Evolutionary conservation across 495 filamentous ascomycete species (phyloP), one percentile per base, ranked within the genome.

Genomic region (Penicillium salamii): DNA sequence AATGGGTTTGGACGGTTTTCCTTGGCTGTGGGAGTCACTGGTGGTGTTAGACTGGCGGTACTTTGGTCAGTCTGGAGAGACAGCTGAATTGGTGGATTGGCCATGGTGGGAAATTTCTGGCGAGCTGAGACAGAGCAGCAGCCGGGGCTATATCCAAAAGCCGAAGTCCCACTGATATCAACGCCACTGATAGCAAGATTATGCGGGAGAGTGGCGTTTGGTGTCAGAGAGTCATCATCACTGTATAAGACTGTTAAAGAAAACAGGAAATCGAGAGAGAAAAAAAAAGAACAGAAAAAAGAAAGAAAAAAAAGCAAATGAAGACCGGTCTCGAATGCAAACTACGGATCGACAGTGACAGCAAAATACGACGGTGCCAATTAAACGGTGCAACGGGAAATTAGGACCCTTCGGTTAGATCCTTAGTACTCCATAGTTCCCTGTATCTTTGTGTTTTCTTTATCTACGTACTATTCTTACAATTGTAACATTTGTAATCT

Each of bases 21-120:
- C 33, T 59, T 63, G 24, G 52, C 55, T 13, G 63, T 68, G 29
- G 70, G 70, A 11, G 70, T 70, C 12, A 72, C 63, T 17, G 70
- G 70, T 13, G 70, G 70, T 9, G 68, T 71, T 23, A 71, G 63
- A 40, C 49, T 59, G 1, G 56, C 52, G 3, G 37, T 14, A n/a
- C 15, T 43, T 46, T 19, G 52, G 55, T 12, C 47, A 17, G 13
- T 45, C 43, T 59, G 56, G 9, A 74, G 43, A 28, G 68, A 69
- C 34, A 71, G 54, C 29, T 52, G 66, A 19, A 65, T 38, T 31
- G 68, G 64, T 18, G 43, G 46, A 41, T 53, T 46, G 26, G 37
- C 46, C 46, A 48, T 48, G 13, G 13, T 18, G 29, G 3, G 12
- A 12, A 11, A 32, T 3, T 13, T 32, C n/a, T n/a, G n/a, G n/a